Evolutionary conservation across 176 grass and related monocot species (phyloP).

Genomic region (Echinochloa phyllopogon): DNA sequence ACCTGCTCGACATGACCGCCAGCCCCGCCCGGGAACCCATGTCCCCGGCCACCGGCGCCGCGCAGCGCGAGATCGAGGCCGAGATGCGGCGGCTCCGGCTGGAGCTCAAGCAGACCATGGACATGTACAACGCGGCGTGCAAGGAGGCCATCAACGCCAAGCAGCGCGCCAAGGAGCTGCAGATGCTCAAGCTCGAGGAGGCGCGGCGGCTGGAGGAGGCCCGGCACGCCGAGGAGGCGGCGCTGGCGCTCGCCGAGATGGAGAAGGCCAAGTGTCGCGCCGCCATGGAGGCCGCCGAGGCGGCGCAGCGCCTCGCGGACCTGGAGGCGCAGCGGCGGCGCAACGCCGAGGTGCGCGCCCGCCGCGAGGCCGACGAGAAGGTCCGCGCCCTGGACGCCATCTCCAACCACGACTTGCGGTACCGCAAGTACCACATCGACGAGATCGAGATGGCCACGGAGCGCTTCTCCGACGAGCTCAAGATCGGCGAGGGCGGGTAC

Average conservation of each 20-base stretch:
- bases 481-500: conserved; percentile 96
- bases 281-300: conserved; percentile 81
- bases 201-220: conserved; percentile 73
- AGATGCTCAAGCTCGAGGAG: conserved; percentile 74
- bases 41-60: conserved; percentile 53
- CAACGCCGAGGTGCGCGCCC: conserved; percentile 84
- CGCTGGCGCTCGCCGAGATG: conserved; percentile 64
- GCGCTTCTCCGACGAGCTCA: conserved; percentile 75
- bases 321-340: conserved; percentile 74
- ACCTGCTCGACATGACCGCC: conserved; percentile 39
- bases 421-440: conserved; percentile 86
- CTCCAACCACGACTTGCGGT: conserved; percentile 66
- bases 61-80: conserved; percentile 61
- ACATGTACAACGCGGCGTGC: conserved; percentile 98
- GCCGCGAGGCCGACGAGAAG: conserved; percentile 83
- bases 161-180: conserved; percentile 82
- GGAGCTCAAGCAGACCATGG: conserved; percentile 95
- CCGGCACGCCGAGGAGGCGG: conserved; percentile 66
- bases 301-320: conserved; percentile 75
- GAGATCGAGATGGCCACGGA: conserved; percentile 85
- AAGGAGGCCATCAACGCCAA: conserved; percentile 79
- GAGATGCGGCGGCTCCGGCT: conserved; percentile 87
- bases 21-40: conserved; percentile 43
- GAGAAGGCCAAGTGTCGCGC: conserved; percentile 84
- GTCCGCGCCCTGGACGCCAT: conserved; percentile 66